phyloP scores from a whole-genome alignment of 805 yeast species.

The Sugiyamaella marilandica region DNA sequence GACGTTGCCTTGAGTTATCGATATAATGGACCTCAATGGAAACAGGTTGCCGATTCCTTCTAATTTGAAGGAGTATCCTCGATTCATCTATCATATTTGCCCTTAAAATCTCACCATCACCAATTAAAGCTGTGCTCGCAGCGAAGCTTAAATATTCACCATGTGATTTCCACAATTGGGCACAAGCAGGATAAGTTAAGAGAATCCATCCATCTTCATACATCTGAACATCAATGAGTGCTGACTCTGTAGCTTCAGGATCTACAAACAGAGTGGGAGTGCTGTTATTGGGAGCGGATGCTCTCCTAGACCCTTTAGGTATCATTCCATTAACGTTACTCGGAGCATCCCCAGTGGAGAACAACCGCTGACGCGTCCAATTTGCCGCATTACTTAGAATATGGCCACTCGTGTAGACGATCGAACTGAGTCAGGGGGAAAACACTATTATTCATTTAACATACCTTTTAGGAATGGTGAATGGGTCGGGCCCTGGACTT shows the following conservation, averaged over 20 bases:
- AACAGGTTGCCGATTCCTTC: background rate
- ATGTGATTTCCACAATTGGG: background rate
- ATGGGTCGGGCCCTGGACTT: no score
- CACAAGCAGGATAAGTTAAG: background rate
- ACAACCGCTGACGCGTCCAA: slow-evolving; percentile 22
- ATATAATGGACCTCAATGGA: background rate
- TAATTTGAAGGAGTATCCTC: background rate
- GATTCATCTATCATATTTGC: background rate
- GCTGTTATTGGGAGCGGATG: background rate
- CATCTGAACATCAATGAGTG: background rate
- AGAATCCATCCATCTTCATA: background rate
- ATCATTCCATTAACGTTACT: background rate
- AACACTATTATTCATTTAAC: no score
- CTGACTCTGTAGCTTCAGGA: background rate
- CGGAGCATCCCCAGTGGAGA: slow-evolving; percentile 6
- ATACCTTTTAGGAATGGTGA: no score
- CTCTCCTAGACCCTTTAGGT: background rate
- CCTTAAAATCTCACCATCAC: background rate
- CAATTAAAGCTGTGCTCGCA: background rate
- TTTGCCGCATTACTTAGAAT: slow-evolving; percentile 14
- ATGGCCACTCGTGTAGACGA: background rate
- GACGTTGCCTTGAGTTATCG: background rate
- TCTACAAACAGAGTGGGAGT: background rate
- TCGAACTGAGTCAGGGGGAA: background rate
- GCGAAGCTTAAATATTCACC: background rate